phyloP scores from a whole-genome alignment of 306 rosid species.

The Urtica urens region DNA sequence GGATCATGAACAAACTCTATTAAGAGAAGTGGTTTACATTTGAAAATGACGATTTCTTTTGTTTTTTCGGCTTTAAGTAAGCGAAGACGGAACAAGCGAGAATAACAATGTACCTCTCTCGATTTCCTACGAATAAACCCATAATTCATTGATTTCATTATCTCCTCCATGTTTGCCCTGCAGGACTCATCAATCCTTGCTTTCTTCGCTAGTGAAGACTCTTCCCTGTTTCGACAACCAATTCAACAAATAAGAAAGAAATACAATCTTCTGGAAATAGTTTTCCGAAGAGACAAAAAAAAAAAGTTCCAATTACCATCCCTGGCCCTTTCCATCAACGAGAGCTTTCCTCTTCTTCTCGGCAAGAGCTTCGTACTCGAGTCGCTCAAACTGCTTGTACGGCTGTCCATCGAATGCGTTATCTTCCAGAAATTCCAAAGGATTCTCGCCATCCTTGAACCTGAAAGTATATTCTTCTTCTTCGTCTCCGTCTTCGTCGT shows the following conservation, averaged over 20 bases:
- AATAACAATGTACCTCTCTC: conserved; percentile 32
- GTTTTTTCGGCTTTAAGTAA: too few species aligned
- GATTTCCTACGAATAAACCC: conserved; percentile 56
- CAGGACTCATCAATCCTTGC: conserved; percentile 44
- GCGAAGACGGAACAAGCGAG: not conserved
- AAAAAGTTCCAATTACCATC: not conserved
- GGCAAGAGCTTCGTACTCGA: conserved; percentile 61
- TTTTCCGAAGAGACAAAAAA: not conserved
- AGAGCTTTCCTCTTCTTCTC: conserved; percentile 51
- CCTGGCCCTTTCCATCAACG: conserved; percentile 6
- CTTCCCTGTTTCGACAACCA: conserved; percentile 29
- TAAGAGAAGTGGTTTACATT: too few species aligned
- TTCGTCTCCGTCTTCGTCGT: conserved; percentile 27
- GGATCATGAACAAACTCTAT: too few species aligned
- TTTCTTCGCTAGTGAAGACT: conserved; percentile 33
- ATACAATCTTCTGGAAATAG: not conserved
- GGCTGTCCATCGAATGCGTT: conserved; percentile 33
- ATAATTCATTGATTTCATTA: conserved; percentile 55
- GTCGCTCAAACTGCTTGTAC: conserved; percentile 49
- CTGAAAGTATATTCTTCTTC: conserved; percentile 45
- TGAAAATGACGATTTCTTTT: too few species aligned
- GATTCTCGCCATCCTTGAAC: conserved; percentile 48
- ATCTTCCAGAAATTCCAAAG: conserved; percentile 49
- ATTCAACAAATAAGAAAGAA: not conserved
- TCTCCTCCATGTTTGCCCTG: conserved; percentile 46